Base-by-base conservation (phyloP, 352 stramenopile species). In the Phytophthora hybrid region DNA sequence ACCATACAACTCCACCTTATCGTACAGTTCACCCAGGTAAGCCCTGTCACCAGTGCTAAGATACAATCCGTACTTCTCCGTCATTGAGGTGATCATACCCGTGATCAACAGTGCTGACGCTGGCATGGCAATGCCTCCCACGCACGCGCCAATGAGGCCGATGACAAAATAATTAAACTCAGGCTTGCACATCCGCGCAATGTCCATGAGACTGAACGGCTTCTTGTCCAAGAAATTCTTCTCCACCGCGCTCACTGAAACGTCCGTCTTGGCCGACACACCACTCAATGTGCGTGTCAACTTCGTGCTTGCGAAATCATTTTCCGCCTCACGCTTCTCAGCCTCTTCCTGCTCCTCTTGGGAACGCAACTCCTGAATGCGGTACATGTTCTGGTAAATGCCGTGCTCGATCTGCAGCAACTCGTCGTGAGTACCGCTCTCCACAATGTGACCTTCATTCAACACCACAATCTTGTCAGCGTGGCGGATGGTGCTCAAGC, bases 331-430 rank as follows among this genome's bases (percentile, higher is more conserved):
- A 4, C 19, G 18, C 16, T 18, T 32, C 11, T 52, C 44, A 1
- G 44, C 59, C 11, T 64, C 57, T 32, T 61, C 16, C 6, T 62
- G 10, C 2, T 66, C 65, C 16, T 58, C 47, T 23, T 66, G 34
- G 0, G 47, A 58, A 5, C 65, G 55, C 1, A 72, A 8, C 26
- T 70, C 51, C 32, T 86, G 77, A 54, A 97, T 92, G 44, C 81
- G 88, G 59, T 96, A 89, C 63, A 91, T 78, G 19, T 84, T 97
- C 39, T 96, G 83, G 74, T 97, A 98, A 2, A 82, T 59, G 23
- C 75, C 78, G 18, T 87, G 77, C 52, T 97, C 80, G 8, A 95
- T 86, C 49, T 52, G 8, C 56, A 87, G 23, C n/a, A 87, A 34
- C 32, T 77, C 61, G 13, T 83, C 64, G 63, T 87, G 80, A 1